Evolutionary conservation across 2,329 filamentous ascomycete species (phyloP), one percentile per base, ranked within the genome.

Genomic region (Fusarium sp.): DNA sequence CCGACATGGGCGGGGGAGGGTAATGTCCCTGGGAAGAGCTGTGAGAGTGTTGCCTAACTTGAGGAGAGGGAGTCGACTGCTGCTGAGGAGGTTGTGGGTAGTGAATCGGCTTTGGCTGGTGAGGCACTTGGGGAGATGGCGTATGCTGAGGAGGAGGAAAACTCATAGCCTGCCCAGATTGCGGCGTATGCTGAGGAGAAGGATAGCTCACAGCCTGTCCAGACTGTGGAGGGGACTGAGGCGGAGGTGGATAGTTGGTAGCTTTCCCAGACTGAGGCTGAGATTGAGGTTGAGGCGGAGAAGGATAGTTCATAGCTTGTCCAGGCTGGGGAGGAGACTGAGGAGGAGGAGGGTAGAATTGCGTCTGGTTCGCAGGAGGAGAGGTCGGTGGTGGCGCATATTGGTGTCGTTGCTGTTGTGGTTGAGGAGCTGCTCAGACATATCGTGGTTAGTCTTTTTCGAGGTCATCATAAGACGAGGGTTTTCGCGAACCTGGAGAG

Each of bases 381-480:
- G 85, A 86, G 8, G 80, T 82, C 30, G 84, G 83, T 20, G 84
- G 84, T 50, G 81, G 79, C 47, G 83, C 83, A 72, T 84, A 86
- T 66, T 80, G 81, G 52, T 81, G 81, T 63, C 82, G 75, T 16
- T 75, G 70, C 49, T 74, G 73, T 15, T 63, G 65, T 8, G 59
- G 72, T 56, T 62, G 70, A 46, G 70, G 75, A 60, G 70, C 72
- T 73, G 72, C 29, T 53, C 47, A 55, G 43, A 25, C 32, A 60
- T 59, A 25, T 12, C 24, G 25, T 49, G 45, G 64, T 76, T 40
- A 74, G 71, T 44, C 63, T 55, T 60, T 9, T 12, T 25, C 16
- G 7, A 16, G 18, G 3, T 18, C 27, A 24, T n/a, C 10, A 49
- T 64, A 29, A 55, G 55, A 30, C 16, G 43, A 20, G 46, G 40